Base-by-base conservation (phyloP, 129 eudicot species). In the Kitagawia praeruptora region DNA sequence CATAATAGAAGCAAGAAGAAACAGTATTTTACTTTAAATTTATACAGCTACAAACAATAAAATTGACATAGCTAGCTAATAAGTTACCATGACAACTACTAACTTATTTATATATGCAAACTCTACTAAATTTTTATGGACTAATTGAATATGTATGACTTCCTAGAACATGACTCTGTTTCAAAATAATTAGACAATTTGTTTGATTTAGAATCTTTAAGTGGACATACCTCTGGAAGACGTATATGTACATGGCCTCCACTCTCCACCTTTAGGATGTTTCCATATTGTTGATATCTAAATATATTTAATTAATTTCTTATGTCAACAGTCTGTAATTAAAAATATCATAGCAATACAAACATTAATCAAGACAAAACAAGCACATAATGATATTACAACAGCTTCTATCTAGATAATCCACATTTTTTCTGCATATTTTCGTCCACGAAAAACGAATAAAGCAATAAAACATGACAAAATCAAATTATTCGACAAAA, bases 281-380 rank as follows among this genome's bases (percentile, higher is more conserved):
- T 90, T 87, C 98, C 98, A 95, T 83, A 94, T 85, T 3, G 96
- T 92, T 70, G 91, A 88, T 74, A 94, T 90, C 98, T 94, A 77
- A 82, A 89, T 78, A 31, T 34, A 71, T 70, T 34, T 34, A 34
- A 54, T 41, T 58, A 74, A 82, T 47, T 56, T 27, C 39, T 77
- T 34, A 41, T 49, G 64, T 76, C 81, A 83, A 75, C 47, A 67
- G 18, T 66, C 44, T 49, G 34, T 7, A 58, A 49, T 40, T 28
- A 39, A 73, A 81, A 51, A 10, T 46, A 13, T 48, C 2, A 14
- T 48, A 48, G 3, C 14, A 46, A 46, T 14, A 46, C 49, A 46
- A 48, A 48, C 53, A n/a, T n/a, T n/a, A 6, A 54, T 54, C 25
- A 54, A 19, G 63, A 23, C 12, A 56, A 0, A 6, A 7, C 0